Base-by-base conservation (phyloP, 257 asterid species). In the Galeopsis tetrahit region DNA sequence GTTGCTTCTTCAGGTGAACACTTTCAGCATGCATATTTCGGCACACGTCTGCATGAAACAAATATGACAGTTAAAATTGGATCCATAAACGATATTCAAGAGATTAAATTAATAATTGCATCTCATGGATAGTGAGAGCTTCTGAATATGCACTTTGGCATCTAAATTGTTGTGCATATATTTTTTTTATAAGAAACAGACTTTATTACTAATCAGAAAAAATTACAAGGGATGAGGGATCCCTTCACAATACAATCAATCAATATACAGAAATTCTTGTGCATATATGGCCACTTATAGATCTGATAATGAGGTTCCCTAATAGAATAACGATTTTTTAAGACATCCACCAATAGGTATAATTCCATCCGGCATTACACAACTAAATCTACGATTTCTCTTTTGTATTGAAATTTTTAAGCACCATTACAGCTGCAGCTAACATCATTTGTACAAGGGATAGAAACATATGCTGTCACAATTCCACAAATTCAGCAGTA, bases 1-100 rank as follows among this genome's bases (percentile, higher is more conserved):
- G 95, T 61, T 78, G 91, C 81, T 73, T 86, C 83, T 77, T 85
- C 74, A 94, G 83, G 79, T 81, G 77, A 59, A 81, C 63, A 83
- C 92, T 84, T 74, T 87, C 96, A 72, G 86, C 86, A 57, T 81
- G 80, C 83, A 81, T 81, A 53, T 71, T 76, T 61, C 66, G 74
- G 66, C 62, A 69, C 76, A 55, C 71, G 6, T 82, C 97, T 91
- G 85, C 79, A 79, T 44, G 66, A 32, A 66, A 70, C 51, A 78
- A 76, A 69, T 70, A 73, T 63, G 55, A 70, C 66, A 14, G 49
- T 76, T 35, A 73, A 66, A 51, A 68, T 39, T n/a, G 46, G 60
- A 69, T 57, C 62, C 51, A 46, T 13, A 79, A 8, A 69, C 52
- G 63, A 72, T 49, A 69, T 64, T 46, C 72, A 76, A 61, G 66